Evolutionary conservation across 352 stramenopile species (phyloP).

Genomic region (Stramenopiles sp.): DNA sequence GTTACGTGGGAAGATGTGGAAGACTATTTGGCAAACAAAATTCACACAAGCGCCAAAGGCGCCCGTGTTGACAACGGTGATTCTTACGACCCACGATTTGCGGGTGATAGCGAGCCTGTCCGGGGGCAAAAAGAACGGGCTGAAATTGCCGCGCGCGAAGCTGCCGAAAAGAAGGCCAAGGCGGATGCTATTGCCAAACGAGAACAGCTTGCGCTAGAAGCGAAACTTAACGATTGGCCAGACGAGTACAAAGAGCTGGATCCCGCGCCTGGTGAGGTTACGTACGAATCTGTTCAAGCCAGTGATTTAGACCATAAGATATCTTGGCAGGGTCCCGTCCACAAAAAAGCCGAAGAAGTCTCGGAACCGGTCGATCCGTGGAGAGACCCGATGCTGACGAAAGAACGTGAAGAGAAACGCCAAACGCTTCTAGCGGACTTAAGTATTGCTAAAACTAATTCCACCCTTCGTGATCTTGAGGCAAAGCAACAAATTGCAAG

Average conservation of each 20-base stretch:
- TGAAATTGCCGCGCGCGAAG: background rate
- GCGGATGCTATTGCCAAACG: background rate
- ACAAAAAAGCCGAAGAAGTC: background rate
- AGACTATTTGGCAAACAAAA: background rate
- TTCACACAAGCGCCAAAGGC: background rate
- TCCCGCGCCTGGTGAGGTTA: background rate
- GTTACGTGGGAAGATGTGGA: background rate
- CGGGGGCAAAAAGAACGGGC: background rate
- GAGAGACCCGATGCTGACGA: background rate
- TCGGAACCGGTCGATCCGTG: background rate
- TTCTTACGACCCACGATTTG: slow-evolving; percentile 2
- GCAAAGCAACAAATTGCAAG: background rate
- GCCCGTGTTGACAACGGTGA: background rate
- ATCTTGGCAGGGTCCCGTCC: background rate
- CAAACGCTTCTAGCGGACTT: background rate
- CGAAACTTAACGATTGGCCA: background rate
- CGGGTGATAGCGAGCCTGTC: background rate
- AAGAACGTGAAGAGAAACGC: background rate
- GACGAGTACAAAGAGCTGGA: slow-evolving; percentile 3
- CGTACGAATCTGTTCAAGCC: background rate
- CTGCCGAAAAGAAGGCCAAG: background rate
- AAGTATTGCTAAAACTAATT: background rate
- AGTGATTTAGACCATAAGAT: background rate
- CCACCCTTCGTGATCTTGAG: background rate
- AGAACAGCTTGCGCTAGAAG: background rate